Conservation (phyloP, 1,284 basidiomycete species). For the Irpex rosettiformis region DNA sequence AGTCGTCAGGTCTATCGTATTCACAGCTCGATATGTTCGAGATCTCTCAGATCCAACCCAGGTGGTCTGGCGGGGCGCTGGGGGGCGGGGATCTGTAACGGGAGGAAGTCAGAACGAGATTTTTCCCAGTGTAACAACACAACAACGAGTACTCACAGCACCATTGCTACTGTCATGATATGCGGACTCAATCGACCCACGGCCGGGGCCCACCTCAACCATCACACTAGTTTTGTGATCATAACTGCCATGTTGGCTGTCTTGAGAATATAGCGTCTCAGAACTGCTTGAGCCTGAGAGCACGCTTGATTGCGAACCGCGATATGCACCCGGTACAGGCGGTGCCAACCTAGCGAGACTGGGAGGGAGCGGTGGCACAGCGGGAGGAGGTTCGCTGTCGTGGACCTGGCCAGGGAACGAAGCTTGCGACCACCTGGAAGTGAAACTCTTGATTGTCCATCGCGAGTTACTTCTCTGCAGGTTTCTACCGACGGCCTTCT, state of each 20-base stretch:
- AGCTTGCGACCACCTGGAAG: conserved; percentile 11
- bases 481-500: background rate
- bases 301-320: background rate
- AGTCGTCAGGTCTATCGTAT: background rate
- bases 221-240: background rate
- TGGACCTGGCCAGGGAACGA: conserved; percentile 1
- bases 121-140: background rate
- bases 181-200: background rate
- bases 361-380: conserved; percentile 3
- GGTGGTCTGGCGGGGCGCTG: conserved; percentile 14
- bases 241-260: background rate
- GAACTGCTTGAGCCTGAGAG: background rate
- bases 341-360: background rate
- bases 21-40: conserved; percentile 10
- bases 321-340: background rate
- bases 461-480: conserved; percentile 10
- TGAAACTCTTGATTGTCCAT: conserved; percentile 6
- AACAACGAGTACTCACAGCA: background rate
- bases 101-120: conserved; percentile 4
- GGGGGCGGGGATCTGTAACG: conserved; percentile 13
- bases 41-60: conserved; percentile 9
- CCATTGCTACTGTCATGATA: background rate
- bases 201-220: background rate
- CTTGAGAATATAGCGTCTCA: background rate
- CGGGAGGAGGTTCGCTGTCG: conserved; percentile 2